Base-by-base conservation (phyloP, 2,329 filamentous ascomycete genomes). In the Lasiodiplodia sp. region DNA sequence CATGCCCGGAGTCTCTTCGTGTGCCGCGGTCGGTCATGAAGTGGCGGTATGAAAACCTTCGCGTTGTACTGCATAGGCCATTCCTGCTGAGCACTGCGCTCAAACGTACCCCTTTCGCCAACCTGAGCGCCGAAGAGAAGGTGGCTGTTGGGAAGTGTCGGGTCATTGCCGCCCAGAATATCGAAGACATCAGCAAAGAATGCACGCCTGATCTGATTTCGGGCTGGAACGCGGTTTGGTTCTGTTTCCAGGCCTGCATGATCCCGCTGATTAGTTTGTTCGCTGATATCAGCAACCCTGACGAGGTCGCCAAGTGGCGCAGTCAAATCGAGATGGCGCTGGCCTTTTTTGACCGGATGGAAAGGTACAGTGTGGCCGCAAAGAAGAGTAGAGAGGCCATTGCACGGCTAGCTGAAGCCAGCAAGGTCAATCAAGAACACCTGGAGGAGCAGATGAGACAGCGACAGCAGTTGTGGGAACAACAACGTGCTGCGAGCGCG, bases 211-310 rank as follows among this genome's bases (percentile, higher is more conserved):
- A 92, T 75, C 88, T 93, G 75, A 92, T 94, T 81, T 88, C 88
- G 0, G 91, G 91, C 10, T 94, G 91, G 92, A 92, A 93, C 76
- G 92, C 90, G 0, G 91, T 92, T 2, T 94, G 91, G 91, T 91
- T 93, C 79, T 86, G 92, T 69, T 94, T 93, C 80, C 92, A 94
- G 77, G 91, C 92, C 0, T 88, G 88, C 71, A 92, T 94, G 89
- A 89, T 94, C 10, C 92, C 92, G 0, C 85, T 95, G 1, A 86
- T 95, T 12, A 91, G 88, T 25, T 83, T 94, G 14, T 93, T 93
- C 77, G 91, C 88, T 83, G 89, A 93, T 75, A 83, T 79, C 8
- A 75, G 76, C 74, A 75, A 77, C 58, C 76, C 76, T 2, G 78
- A 81, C 21, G 78, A 83, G 40, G 73, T 76, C 6, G 76, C 80